phyloP scores from a whole-genome alignment of 768 basidiomycete species.

The Agaricus sinodeliciosus region DNA sequence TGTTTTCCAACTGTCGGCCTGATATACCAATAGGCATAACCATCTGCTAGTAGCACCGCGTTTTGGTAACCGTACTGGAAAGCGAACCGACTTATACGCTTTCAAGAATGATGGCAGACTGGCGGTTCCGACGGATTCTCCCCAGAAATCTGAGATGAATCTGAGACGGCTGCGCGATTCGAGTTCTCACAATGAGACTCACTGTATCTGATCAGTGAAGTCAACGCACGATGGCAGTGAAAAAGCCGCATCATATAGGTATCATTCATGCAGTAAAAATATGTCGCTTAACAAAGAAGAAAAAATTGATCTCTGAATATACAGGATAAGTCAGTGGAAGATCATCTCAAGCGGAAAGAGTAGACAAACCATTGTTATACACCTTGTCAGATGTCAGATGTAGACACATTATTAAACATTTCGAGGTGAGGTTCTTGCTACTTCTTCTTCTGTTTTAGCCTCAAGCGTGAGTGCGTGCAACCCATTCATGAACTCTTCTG shows the following conservation, averaged over 20 bases:
- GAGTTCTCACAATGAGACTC: slow-evolving; percentile 5
- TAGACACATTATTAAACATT: too few relatives aligned
- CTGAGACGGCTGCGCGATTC: not conserved
- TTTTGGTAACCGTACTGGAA: slow-evolving; percentile 6
- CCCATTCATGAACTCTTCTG: slow-evolving; percentile 64
- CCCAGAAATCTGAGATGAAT: slow-evolving; percentile 9
- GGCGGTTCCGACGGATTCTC: not conserved
- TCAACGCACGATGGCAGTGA: not conserved
- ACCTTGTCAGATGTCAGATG: not conserved
- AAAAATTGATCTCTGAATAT: not conserved
- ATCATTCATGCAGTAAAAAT: slow-evolving; percentile 4
- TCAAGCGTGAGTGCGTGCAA: slow-evolving; percentile 74
- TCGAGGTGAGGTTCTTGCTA: not conserved
- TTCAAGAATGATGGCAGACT: slow-evolving; percentile 1
- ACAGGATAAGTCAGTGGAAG: not conserved
- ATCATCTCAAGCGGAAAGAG: not conserved
- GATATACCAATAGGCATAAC: slow-evolving; percentile 9
- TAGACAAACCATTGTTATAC: slow-evolving; percentile 1
- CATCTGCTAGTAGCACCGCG: slow-evolving; percentile 3
- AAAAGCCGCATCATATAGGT: slow-evolving; percentile 1
- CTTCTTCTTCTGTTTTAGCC: slow-evolving; percentile 62
- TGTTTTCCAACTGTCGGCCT: slow-evolving; percentile 12
- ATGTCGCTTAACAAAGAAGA: slow-evolving; percentile 5
- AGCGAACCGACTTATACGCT: slow-evolving; percentile 2
- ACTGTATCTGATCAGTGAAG: slow-evolving; percentile 9